A percentile compares a stretch with the other conserved stretches of the same genome.
Conservation (phyloP, 2,329 filamentous ascomycete species). For the Epichloe uncinata region DNA sequence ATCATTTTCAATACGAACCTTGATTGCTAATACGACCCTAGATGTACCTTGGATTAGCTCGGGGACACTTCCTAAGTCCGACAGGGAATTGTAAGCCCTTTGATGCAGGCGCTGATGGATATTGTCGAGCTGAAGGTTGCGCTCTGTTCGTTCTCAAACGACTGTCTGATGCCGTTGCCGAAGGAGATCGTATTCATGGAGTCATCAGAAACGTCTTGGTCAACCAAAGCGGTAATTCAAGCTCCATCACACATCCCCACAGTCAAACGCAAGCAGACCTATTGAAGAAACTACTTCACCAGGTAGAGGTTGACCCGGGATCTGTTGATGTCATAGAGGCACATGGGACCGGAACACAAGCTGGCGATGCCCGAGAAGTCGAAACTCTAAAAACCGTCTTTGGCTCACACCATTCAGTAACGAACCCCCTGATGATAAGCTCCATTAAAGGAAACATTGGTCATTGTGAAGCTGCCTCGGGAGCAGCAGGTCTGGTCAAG, state of each 20-base stretch:
- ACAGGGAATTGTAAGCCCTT: slow-evolving; percentile 4
- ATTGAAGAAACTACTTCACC: slow-evolving; percentile 47
- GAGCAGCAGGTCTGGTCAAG: slow-evolving; percentile 39
- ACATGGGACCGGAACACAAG: slow-evolving; percentile 79
- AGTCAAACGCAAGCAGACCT: slow-evolving; percentile 47
- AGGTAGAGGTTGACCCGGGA: slow-evolving; percentile 58
- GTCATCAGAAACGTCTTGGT: slow-evolving; percentile 50
- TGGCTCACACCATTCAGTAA: slow-evolving; percentile 5
- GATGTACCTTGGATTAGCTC: slow-evolving; percentile 44
- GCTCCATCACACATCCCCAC: slow-evolving; percentile 61
- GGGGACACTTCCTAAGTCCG: slow-evolving; percentile 49
- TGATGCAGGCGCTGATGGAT: slow-evolving; percentile 49
- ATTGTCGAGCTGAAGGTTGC: slow-evolving; percentile 38
- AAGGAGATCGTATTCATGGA: slow-evolving; percentile 53
- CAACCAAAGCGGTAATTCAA: slow-evolving; percentile 58
- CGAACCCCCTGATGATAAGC: background rate
- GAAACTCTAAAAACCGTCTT: slow-evolving; percentile 58
- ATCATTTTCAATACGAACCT: too few relatives aligned
- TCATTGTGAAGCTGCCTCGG: slow-evolving; percentile 44
- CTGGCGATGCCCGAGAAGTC: slow-evolving; percentile 62
- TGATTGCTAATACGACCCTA: background rate
- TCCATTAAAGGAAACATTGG: slow-evolving; percentile 50
- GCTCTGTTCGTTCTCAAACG: slow-evolving; percentile 36
- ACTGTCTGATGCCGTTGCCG: slow-evolving; percentile 30
- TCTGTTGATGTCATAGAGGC: slow-evolving; percentile 76